A percentile compares a stretch with the other conserved stretches of the same genome.
These are phyloP conservation scores for Leccinum variicolor DNA, from an alignment of 768 basidiomycete genomes.

Conservation along the genomic window DNA sequence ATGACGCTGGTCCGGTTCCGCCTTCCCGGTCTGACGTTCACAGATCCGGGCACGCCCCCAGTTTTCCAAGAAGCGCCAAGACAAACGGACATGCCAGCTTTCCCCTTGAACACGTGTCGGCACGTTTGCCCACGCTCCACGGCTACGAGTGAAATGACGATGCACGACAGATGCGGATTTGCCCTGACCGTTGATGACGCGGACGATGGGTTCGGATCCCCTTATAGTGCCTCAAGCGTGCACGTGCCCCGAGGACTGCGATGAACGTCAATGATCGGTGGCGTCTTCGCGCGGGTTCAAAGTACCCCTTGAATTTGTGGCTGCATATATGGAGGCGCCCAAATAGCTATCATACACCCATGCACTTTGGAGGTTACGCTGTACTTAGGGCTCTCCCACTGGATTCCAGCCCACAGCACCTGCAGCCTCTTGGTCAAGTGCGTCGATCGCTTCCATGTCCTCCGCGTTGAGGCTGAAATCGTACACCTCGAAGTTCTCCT, in stretches of 20 bases:
- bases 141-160: neutral
- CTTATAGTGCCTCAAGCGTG: neutral
- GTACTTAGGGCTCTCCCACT: constrained; percentile 37
- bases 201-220: neutral
- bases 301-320: neutral
- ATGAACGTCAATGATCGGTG: neutral
- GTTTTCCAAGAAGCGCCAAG: neutral
- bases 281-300: neutral
- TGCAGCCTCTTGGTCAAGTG: constrained; percentile 61
- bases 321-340: too few relatives aligned
- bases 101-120: neutral
- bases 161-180: neutral
- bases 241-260: neutral
- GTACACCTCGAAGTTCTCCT: constrained; percentile 68
- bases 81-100: neutral
- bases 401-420: constrained; percentile 86
- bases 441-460: constrained; percentile 64
- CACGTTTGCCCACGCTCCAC: neutral
- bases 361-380: neutral
- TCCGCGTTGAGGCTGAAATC: constrained; percentile 64
- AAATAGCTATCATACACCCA: neutral
- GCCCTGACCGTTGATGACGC: neutral
- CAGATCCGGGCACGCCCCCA: neutral
- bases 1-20: neutral
- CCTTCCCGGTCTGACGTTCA: neutral